Conservation (phyloP, 768 basidiomycete species). For the Calocybe cyanea region DNA sequence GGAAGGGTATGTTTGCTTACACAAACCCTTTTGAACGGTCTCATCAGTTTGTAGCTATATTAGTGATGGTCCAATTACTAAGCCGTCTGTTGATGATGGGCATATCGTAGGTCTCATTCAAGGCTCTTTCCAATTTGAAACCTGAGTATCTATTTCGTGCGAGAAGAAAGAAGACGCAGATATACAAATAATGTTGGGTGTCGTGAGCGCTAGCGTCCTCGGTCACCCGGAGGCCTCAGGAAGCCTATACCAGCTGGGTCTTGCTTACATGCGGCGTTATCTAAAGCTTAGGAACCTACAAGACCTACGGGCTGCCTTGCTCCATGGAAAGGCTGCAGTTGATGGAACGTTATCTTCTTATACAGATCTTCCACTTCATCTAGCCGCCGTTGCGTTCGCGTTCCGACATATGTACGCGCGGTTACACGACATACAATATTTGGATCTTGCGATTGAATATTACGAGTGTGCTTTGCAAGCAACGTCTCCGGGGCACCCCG, state of each 20-base stretch:
- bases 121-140: too few relatives aligned
- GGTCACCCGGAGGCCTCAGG: neutral
- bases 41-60: neutral
- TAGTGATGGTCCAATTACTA: conserved; percentile 7
- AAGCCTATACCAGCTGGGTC: conserved; percentile 1
- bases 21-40: too few relatives aligned
- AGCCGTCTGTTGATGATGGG: conserved; percentile 32
- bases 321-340: conserved; percentile 1
- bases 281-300: neutral
- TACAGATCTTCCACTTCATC: neutral
- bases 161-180: neutral
- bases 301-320: conserved; percentile 5
- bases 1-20: too few relatives aligned
- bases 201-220: neutral
- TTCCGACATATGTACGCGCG: neutral
- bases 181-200: neutral
- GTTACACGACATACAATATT: neutral
- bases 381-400: neutral
- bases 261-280: neutral
- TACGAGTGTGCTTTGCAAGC: neutral
- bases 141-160: too few relatives aligned
- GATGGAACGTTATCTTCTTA: neutral
- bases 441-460: neutral
- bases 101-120: too few relatives aligned
- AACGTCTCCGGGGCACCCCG: neutral